Evolutionary conservation across 2,329 filamentous ascomycete genomes (phyloP).

Genomic region (Ceratocystis albifundus): DNA sequence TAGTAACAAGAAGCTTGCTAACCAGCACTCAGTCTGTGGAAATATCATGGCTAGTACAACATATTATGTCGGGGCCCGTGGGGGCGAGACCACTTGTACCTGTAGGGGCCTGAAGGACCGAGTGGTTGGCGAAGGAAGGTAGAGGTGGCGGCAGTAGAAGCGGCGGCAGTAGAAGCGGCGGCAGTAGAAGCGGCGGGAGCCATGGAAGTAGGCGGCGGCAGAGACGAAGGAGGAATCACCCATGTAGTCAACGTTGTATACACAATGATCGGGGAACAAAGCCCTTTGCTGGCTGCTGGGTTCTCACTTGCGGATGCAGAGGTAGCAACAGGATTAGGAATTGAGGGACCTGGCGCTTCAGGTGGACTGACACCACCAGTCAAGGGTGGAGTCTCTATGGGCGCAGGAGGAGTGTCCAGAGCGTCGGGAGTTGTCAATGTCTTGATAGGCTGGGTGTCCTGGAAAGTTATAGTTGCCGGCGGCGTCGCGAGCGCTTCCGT

Average conservation of each 20-base stretch:
- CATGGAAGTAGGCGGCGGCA: too few relatives aligned
- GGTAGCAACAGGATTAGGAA: background rate
- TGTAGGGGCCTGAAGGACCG: background rate
- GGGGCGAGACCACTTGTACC: background rate
- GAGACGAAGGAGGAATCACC: background rate
- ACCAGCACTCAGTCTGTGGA: background rate
- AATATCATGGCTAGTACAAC: background rate
- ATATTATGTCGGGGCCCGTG: background rate
- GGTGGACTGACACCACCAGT: too few relatives aligned
- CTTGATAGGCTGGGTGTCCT: background rate
- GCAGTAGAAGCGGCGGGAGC: too few relatives aligned
- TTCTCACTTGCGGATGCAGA: too few relatives aligned
- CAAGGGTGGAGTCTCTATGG: too few relatives aligned
- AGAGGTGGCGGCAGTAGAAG: background rate
- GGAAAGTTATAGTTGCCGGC: background rate
- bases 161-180: background rate
- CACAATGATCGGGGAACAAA: background rate
- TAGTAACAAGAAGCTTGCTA: background rate
- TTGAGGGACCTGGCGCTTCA: too few relatives aligned
- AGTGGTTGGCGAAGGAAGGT: background rate
- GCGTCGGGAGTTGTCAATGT: background rate
- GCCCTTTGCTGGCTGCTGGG: background rate
- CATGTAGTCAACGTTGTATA: background rate
- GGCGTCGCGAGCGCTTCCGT: background rate
- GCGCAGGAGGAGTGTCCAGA: too few relatives aligned